These are phyloP conservation scores for Hyphodiscus sp. DNA, from an alignment of 2,329 filamentous ascomycete genomes.

Conservation along the genomic window DNA sequence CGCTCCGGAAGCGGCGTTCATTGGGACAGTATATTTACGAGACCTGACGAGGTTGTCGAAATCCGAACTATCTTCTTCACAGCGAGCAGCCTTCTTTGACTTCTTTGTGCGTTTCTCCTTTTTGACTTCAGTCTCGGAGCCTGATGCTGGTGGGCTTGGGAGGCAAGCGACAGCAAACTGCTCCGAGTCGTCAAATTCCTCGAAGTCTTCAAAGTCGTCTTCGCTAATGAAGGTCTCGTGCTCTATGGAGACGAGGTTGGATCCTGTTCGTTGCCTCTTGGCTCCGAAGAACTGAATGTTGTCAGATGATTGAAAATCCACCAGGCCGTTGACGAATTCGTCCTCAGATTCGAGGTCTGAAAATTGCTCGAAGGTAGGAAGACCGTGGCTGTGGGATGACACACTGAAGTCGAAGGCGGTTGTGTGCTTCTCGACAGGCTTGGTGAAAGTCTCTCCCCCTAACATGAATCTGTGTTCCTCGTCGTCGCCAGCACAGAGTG, in stretches of 20 bases:
- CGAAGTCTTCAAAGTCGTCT: slow-evolving; percentile 69
- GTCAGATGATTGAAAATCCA: slow-evolving; percentile 56
- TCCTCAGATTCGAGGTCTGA: slow-evolving; percentile 89
- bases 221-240: slow-evolving; percentile 73
- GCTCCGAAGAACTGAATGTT: slow-evolving; percentile 54
- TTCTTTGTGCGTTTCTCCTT: slow-evolving; percentile 53
- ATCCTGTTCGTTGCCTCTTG: slow-evolving; percentile 67
- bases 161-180: slow-evolving; percentile 54
- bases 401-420: slow-evolving; percentile 47
- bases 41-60: slow-evolving; percentile 31
- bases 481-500: slow-evolving; percentile 55
- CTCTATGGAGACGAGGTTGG: slow-evolving; percentile 59
- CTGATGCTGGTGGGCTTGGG: slow-evolving; percentile 54
- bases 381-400: slow-evolving; percentile 43
- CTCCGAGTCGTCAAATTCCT: slow-evolving; percentile 65
- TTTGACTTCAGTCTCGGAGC: slow-evolving; percentile 43
- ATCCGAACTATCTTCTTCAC: slow-evolving; percentile 29
- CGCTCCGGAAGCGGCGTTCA: slow-evolving; percentile 26
- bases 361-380: slow-evolving; percentile 75
- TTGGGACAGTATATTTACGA: slow-evolving; percentile 30
- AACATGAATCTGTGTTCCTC: slow-evolving; percentile 46
- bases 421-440: slow-evolving; percentile 34
- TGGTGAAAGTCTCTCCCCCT: slow-evolving; percentile 44
- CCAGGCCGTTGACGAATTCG: slow-evolving; percentile 70
- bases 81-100: slow-evolving; percentile 39